These are phyloP conservation scores for Fusarium equiseti DNA, from an alignment of 2,329 filamentous ascomycete genomes.

Conservation along the genomic window DNA sequence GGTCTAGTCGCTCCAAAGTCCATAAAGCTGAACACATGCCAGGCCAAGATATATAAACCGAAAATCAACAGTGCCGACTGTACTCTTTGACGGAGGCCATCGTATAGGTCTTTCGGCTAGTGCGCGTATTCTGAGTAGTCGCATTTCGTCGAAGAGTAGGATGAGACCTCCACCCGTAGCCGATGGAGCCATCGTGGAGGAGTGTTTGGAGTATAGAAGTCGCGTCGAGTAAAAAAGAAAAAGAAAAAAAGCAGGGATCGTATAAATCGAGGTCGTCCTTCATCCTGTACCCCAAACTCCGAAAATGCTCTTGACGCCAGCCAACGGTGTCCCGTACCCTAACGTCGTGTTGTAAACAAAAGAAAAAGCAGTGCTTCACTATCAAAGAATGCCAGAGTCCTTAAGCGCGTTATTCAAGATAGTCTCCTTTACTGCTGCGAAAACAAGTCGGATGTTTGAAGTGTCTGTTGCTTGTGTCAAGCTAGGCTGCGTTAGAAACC, in stretches of 20 bases:
- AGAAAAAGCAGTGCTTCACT: slow-evolving; percentile 28
- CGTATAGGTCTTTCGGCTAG: slow-evolving; percentile 20
- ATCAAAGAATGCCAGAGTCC: slow-evolving; percentile 93
- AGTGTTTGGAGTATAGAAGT: slow-evolving; percentile 34
- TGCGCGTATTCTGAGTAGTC: slow-evolving; percentile 18
- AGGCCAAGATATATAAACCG: slow-evolving; percentile 37
- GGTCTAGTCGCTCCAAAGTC: slow-evolving; percentile 38
- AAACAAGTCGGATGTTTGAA: slow-evolving; percentile 96
- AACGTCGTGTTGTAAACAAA: slow-evolving; percentile 41
- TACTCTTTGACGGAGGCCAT: slow-evolving; percentile 22
- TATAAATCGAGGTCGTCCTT: slow-evolving; percentile 43
- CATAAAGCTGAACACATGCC: slow-evolving; percentile 33
- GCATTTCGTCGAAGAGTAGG: slow-evolving; percentile 26
- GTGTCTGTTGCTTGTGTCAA: slow-evolving; percentile 99
- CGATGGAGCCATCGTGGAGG: slow-evolving; percentile 25
- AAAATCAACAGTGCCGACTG: slow-evolving; percentile 32
- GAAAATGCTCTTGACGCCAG: slow-evolving; percentile 48
- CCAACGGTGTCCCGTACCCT: slow-evolving; percentile 39
- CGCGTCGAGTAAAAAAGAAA: slow-evolving; percentile 24
- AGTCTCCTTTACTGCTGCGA: slow-evolving; percentile 98
- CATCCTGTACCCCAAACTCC: slow-evolving; percentile 43
- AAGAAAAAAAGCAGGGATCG: slow-evolving; percentile 36
- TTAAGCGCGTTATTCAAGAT: slow-evolving; percentile 98
- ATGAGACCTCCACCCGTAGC: slow-evolving; percentile 24
- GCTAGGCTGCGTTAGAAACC: slow-evolving; percentile 61